Evolutionary conservation across 2,329 filamentous ascomycete genomes (phyloP).

Genomic region (Colletotrichum cordylinicola): DNA sequence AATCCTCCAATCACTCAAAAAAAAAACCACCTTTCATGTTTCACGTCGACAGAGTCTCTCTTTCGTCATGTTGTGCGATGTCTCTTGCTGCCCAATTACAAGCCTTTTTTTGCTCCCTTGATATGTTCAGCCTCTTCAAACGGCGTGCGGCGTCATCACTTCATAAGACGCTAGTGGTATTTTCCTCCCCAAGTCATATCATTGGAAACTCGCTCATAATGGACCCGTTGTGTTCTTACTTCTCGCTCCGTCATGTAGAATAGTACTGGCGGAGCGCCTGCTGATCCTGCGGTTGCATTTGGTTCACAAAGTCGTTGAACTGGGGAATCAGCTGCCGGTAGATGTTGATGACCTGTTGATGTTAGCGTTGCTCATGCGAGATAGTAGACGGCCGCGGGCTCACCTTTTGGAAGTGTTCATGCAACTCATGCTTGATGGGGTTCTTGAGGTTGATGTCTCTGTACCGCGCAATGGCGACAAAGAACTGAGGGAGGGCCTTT

Average conservation of each 20-base stretch:
- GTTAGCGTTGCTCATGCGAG: slow-evolving; percentile 10
- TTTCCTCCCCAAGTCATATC: slow-evolving; percentile 22
- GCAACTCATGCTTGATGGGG: slow-evolving; percentile 68
- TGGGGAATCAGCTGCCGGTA: slow-evolving; percentile 67
- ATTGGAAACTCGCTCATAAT: slow-evolving; percentile 8
- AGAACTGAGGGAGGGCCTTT: slow-evolving; percentile 80
- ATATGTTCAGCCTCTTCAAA: slow-evolving; percentile 11
- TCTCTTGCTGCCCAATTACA: slow-evolving; percentile 15
- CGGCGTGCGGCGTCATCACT: slow-evolving; percentile 16
- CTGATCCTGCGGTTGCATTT: slow-evolving; percentile 55
- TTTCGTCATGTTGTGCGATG: background rate
- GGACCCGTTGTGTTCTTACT: background rate
- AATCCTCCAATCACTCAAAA: slow-evolving; percentile 3
- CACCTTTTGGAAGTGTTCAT: slow-evolving; percentile 79
- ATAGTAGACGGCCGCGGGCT: slow-evolving; percentile 36
- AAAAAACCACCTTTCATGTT: background rate
- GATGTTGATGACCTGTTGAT: slow-evolving; percentile 52
- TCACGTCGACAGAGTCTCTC: slow-evolving; percentile 13
- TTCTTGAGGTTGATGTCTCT: slow-evolving; percentile 66
- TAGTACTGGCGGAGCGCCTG: slow-evolving; percentile 56
- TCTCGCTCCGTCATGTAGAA: slow-evolving; percentile 24
- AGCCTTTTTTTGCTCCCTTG: slow-evolving; percentile 15
- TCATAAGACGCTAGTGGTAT: slow-evolving; percentile 19
- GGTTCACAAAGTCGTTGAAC: slow-evolving; percentile 59
- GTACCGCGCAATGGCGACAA: slow-evolving; percentile 82